A percentile compares a stretch with the other conserved stretches of the same genome.
Evolutionary conservation across 1,139 yeast genomes (phyloP).

Genomic region (Yamadazyma triangularis): DNA sequence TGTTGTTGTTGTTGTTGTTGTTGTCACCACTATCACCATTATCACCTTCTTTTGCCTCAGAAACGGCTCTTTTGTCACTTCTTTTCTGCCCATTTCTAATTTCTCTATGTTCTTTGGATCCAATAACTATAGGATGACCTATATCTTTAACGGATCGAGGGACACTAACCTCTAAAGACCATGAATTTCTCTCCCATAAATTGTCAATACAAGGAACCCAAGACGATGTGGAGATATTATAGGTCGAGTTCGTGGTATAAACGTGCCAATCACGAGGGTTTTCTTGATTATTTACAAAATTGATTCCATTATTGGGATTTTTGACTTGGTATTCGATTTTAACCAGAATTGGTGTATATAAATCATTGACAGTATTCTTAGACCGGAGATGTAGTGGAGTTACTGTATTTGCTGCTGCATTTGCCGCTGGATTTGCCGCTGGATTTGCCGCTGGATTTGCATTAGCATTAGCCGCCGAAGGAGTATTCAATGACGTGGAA

Average conservation of each 20-base stretch:
- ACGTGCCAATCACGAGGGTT: conserved; percentile 66
- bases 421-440: no score
- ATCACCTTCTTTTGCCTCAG: no score
- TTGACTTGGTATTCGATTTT: conserved; percentile 62
- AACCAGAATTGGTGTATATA: conserved; percentile 69
- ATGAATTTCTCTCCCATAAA: conserved; percentile 82
- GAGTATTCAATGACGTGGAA: conserved; percentile 38
- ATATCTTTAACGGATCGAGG: conserved; percentile 79
- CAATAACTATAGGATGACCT: conserved; percentile 45
- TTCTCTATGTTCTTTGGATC: conserved; percentile 23
- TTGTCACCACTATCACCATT: conserved; percentile 2
- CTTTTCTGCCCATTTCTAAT: conserved; percentile 13
- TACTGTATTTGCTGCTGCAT: no score
- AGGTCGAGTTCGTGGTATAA: conserved; percentile 75
- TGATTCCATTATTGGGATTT: conserved; percentile 72
- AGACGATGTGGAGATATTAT: conserved; percentile 78
- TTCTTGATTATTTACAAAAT: conserved; percentile 54
- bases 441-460: no score
- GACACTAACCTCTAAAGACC: conserved; percentile 83
- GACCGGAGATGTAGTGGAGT: conserved; percentile 39
- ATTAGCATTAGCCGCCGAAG: conserved; percentile 34
- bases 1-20: no score
- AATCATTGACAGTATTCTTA: conserved; percentile 29
- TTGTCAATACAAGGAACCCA: conserved; percentile 98
- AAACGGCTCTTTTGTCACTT: conserved; percentile 10